phyloP scores from a whole-genome alignment of 148 eudicot genomes.

The Dianthus caryophyllus region DNA sequence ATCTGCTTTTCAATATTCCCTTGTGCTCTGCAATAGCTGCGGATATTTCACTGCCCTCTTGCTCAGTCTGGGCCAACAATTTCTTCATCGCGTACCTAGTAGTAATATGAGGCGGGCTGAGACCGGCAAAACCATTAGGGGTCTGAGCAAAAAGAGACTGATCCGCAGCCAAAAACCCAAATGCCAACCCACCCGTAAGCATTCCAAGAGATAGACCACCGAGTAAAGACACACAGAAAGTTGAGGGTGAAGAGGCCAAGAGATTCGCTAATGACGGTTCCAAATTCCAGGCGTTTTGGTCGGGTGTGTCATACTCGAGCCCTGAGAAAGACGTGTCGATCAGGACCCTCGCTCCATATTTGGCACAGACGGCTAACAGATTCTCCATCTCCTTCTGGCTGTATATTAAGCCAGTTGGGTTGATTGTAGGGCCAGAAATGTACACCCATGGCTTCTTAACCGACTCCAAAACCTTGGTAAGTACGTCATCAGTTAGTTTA shows the following conservation, averaged over 20 bases:
- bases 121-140: conserved; percentile 59
- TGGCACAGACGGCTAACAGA: conserved; percentile 66
- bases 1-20: conserved; percentile 50
- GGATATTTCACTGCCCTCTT: conserved; percentile 39
- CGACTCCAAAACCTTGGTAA: conserved; percentile 38
- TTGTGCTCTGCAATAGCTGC: conserved; percentile 49
- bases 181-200: conserved; percentile 85
- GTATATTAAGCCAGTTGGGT: conserved; percentile 82
- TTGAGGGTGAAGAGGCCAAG: conserved; percentile 34
- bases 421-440: conserved; percentile 86
- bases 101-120: conserved; percentile 81
- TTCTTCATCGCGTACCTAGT: conserved; percentile 75
- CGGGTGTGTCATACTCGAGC: conserved; percentile 49
- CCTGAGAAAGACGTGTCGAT: conserved; percentile 90
- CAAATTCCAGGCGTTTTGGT: conserved; percentile 64
- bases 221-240: conserved; percentile 70
- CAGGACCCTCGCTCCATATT: conserved; percentile 76
- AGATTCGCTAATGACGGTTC: conserved; percentile 49
- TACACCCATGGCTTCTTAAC: conserved; percentile 84
- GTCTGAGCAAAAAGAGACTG: conserved; percentile 57
- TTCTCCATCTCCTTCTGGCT: conserved; percentile 65
- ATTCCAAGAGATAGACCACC: conserved; percentile 73
- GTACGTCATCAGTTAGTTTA: conserved; percentile 59
- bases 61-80: conserved; percentile 64
- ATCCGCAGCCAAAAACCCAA: conserved; percentile 67